Percentiles rank a stretch among this genome's conserved stretches.
Evolutionary conservation across 192 early-diverging fungal genomes (phyloP).

Genomic region (Podila epigama): DNA sequence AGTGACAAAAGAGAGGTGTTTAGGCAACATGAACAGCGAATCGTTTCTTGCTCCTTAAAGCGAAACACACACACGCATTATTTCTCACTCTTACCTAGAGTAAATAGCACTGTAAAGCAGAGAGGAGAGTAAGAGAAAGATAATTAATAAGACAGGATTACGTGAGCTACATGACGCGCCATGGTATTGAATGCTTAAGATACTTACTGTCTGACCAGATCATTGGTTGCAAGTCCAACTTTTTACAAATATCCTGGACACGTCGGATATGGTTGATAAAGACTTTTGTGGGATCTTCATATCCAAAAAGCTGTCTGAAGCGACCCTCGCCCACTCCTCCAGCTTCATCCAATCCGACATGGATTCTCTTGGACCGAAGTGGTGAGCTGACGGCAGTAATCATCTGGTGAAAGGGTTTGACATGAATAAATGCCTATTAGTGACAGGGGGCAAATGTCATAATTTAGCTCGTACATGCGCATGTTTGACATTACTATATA

Average conservation of each 20-base stretch:
- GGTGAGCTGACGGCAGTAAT: slow-evolving; percentile 70
- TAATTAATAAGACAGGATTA: background rate
- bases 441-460: no score
- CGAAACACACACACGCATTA: background rate
- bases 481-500: background rate
- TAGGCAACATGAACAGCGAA: slow-evolving; percentile 1
- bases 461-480: no score
- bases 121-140: background rate
- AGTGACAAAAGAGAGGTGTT: background rate
- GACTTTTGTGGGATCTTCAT: slow-evolving; percentile 74
- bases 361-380: slow-evolving; percentile 80
- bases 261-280: slow-evolving; percentile 80
- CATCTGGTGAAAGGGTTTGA: no score
- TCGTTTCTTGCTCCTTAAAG: background rate
- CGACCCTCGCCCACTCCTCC: slow-evolving; percentile 87
- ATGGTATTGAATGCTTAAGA: no score
- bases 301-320: slow-evolving; percentile 77
- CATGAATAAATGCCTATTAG: no score
- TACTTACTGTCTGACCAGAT: slow-evolving; percentile 88
- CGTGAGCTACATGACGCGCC: background rate
- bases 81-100: background rate
- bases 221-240: slow-evolving; percentile 71
- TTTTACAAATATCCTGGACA: slow-evolving; percentile 74
- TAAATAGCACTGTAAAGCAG: background rate
- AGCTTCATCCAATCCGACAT: slow-evolving; percentile 91